Conservation (phyloP, 495 filamentous ascomycete genomes). For the Penicillium ucsense region DNA sequence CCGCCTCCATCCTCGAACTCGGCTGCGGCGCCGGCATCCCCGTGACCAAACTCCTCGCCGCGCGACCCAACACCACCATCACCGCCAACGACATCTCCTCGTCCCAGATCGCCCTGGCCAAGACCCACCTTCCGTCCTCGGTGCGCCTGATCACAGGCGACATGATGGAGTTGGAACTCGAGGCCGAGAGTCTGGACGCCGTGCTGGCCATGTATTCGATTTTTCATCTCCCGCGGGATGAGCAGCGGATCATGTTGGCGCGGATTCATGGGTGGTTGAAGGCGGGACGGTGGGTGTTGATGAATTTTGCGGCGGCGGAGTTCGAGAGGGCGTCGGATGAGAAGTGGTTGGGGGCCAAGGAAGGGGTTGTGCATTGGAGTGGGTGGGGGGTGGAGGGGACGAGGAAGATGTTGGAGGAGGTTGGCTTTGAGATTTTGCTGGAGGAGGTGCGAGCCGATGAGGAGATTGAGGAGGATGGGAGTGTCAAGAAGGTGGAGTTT, state of each 20-base stretch:
- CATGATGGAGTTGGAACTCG: conserved; percentile 31
- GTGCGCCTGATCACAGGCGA: conserved; percentile 25
- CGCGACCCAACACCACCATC: conserved; percentile 6
- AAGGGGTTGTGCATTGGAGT: conserved; percentile 35
- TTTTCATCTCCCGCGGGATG: conserved; percentile 34
- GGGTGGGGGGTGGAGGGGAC: conserved; percentile 24
- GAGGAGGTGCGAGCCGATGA: conserved; percentile 14
- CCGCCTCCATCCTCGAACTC: conserved; percentile 24
- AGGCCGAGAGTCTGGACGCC: conserved; percentile 20
- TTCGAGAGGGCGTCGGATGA: conserved; percentile 7
- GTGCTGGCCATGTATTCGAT: conserved; percentile 35
- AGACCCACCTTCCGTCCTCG: conserved; percentile 5
- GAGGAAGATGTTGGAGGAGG: conserved; percentile 4
- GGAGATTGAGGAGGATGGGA: conserved; percentile 5
- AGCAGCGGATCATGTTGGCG: conserved; percentile 25
- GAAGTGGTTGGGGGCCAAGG: conserved; percentile 17
- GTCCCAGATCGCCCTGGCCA: conserved; percentile 25
- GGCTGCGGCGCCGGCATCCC: conserved; percentile 35
- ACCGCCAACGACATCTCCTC: conserved; percentile 33
- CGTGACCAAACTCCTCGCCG: conserved; percentile 18
- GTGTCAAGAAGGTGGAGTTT: conserved; percentile 4
- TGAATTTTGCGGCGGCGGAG: conserved; percentile 25
- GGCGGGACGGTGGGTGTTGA: conserved; percentile 26
- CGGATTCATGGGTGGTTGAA: conserved; percentile 31
- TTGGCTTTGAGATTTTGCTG: conserved; percentile 14